phyloP scores from a whole-genome alignment of 306 rosid genomes.

The Cucumis cinereus region DNA sequence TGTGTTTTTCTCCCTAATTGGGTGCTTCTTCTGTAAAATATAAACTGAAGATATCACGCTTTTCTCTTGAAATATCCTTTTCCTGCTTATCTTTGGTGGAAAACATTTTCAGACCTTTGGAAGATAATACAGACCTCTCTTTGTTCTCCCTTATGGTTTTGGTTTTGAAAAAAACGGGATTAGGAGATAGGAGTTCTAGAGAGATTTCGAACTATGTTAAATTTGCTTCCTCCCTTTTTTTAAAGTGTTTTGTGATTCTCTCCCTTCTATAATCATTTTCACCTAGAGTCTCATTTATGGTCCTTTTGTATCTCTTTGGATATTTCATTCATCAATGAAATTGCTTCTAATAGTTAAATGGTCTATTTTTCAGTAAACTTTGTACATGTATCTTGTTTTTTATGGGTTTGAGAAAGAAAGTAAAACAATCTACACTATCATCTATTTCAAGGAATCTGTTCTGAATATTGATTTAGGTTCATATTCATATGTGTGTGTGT shows the following conservation, averaged over 20 bases:
- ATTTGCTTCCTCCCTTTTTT: not conserved
- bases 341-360: no score
- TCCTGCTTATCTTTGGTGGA: not conserved
- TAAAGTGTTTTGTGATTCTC: not conserved
- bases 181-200: not conserved
- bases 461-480: not conserved
- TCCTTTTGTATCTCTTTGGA: not conserved
- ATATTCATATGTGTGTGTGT: not conserved
- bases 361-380: not conserved
- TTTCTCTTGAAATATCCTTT: not conserved
- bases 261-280: not conserved
- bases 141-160: not conserved
- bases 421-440: not conserved
- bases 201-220: not conserved
- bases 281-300: no score
- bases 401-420: not conserved
- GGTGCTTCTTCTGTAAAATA: not conserved
- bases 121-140: not conserved
- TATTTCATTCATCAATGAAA: not conserved
- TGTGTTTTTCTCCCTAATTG: not conserved
- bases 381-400: not conserved
- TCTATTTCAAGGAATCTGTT: not conserved
- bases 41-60: not conserved
- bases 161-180: not conserved
- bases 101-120: not conserved